Conservation (phyloP, 768 basidiomycete genomes). For the Mycena sanguinolenta region DNA sequence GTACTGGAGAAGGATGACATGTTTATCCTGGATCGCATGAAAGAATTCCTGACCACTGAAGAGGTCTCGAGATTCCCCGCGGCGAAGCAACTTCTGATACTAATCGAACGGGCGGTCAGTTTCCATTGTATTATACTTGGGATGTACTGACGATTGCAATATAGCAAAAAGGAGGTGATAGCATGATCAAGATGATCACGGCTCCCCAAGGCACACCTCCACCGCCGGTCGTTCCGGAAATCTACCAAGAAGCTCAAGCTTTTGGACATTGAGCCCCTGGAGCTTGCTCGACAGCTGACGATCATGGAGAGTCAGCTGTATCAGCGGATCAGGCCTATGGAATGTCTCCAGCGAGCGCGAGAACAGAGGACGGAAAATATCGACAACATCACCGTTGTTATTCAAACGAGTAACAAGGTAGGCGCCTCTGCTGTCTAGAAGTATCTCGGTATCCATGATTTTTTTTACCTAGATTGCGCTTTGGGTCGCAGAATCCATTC, state of each 20-base stretch:
- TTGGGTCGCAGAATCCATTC: constrained; percentile 92
- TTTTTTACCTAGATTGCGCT: constrained; percentile 77
- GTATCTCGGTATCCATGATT: not conserved
- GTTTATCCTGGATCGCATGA: constrained; percentile 85
- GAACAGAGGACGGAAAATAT: constrained; percentile 79
- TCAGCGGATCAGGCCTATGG: constrained; percentile 89
- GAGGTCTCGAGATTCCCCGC: constrained; percentile 75
- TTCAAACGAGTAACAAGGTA: constrained; percentile 90
- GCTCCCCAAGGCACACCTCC: constrained; percentile 76
- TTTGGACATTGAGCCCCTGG: constrained; percentile 87
- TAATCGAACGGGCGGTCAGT: constrained; percentile 87
- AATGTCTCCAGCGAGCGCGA: constrained; percentile 88
- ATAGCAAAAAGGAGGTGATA: constrained; percentile 67
- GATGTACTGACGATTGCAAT: constrained; percentile 11
- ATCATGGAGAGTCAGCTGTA: constrained; percentile 91
- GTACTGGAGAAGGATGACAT: constrained; percentile 89
- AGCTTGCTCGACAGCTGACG: constrained; percentile 93
- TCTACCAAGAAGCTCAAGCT: constrained; percentile 81
- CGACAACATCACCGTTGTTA: constrained; percentile 90
- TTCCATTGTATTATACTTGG: constrained; percentile 5
- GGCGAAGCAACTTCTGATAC: constrained; percentile 78
- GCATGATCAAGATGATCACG: constrained; percentile 67
- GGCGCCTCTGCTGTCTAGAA: constrained; percentile 37
- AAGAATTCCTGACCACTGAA: constrained; percentile 79
- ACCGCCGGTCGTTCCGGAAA: constrained; percentile 80